Evolutionary conservation across 2,329 filamentous ascomycete genomes (phyloP).

Genomic region (Gyromitra esculenta): DNA sequence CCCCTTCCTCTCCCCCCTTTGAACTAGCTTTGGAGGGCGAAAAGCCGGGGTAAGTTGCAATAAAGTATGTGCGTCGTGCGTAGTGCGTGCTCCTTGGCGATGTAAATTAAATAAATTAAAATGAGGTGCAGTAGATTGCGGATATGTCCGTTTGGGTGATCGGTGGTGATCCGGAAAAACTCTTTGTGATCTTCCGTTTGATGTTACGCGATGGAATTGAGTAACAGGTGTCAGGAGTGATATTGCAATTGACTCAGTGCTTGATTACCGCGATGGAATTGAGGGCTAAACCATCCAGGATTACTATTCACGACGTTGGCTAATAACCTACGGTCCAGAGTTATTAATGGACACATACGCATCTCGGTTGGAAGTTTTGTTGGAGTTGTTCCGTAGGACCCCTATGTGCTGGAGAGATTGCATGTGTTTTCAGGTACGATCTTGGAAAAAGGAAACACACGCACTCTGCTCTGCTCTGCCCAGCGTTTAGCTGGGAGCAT

Average conservation of each 20-base stretch:
- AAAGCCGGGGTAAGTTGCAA: slow-evolving; percentile 36
- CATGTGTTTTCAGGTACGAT: slow-evolving; percentile 31
- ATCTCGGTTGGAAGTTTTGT: slow-evolving; percentile 12
- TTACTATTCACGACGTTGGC: neutral
- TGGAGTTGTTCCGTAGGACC: slow-evolving; percentile 37
- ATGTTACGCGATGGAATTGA: slow-evolving; percentile 15
- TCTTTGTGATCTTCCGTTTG: slow-evolving; percentile 10
- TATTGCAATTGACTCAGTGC: neutral
- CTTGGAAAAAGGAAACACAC: slow-evolving; percentile 15
- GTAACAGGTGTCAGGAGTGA: slow-evolving; percentile 15
- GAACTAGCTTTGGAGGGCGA: neutral
- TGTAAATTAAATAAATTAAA: neutral
- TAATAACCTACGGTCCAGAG: slow-evolving; percentile 1
- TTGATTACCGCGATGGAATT: neutral
- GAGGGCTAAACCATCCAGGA: slow-evolving; percentile 34
- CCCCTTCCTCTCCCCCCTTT: neutral
- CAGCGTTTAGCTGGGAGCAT: slow-evolving; percentile 1
- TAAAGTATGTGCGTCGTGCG: slow-evolving; percentile 17
- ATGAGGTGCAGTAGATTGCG: slow-evolving; percentile 5
- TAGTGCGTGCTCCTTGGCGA: slow-evolving; percentile 22
- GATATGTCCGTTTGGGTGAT: slow-evolving; percentile 31
- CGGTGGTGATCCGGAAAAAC: slow-evolving; percentile 49
- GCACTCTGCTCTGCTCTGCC: neutral
- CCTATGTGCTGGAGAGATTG: neutral
- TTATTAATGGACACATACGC: slow-evolving; percentile 16